phyloP scores from a whole-genome alignment of 1,139 yeast species.

The Hemisphaericaspora subhashii region DNA sequence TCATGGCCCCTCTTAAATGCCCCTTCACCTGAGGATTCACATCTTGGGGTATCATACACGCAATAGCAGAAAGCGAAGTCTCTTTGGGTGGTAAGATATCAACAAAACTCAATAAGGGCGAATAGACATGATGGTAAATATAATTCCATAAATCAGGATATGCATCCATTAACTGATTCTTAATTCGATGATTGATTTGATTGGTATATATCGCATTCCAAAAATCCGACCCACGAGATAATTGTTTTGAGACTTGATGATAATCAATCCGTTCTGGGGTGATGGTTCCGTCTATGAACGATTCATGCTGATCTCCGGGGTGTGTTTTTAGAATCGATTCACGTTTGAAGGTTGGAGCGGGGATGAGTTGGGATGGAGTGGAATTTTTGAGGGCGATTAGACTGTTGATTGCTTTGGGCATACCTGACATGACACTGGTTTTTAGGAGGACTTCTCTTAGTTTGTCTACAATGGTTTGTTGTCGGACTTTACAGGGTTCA shows the following conservation, averaged over 20 bases:
- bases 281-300: conserved; percentile 36
- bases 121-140: conserved; percentile 74
- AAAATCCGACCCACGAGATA: conserved; percentile 57
- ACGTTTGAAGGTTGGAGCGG: conserved; percentile 26
- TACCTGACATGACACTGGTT: conserved; percentile 76
- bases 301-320: conserved; percentile 1
- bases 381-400: conserved; percentile 60
- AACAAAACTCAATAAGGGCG: conserved; percentile 70
- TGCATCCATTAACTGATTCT: conserved; percentile 64
- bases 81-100: conserved; percentile 65
- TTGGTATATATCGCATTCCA: conserved; percentile 74
- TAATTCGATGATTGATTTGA: conserved; percentile 68
- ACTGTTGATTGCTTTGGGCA: conserved; percentile 83
- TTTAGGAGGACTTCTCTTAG: conserved; percentile 77
- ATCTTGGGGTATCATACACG: conserved; percentile 85
- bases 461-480: conserved; percentile 49
- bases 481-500: conserved; percentile 37
- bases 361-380: conserved; percentile 53
- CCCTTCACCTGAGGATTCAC: conserved; percentile 92
- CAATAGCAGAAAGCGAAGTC: conserved; percentile 73
- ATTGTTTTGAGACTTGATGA: conserved; percentile 27
- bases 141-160: conserved; percentile 85
- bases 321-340: conserved; percentile 24
- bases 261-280: conserved; percentile 30
- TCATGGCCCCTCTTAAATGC: conserved; percentile 80